These are phyloP conservation scores for Cutaneotrichosporon sp. DNA, from an alignment of 1,284 basidiomycete genomes.

Conservation along the genomic window DNA sequence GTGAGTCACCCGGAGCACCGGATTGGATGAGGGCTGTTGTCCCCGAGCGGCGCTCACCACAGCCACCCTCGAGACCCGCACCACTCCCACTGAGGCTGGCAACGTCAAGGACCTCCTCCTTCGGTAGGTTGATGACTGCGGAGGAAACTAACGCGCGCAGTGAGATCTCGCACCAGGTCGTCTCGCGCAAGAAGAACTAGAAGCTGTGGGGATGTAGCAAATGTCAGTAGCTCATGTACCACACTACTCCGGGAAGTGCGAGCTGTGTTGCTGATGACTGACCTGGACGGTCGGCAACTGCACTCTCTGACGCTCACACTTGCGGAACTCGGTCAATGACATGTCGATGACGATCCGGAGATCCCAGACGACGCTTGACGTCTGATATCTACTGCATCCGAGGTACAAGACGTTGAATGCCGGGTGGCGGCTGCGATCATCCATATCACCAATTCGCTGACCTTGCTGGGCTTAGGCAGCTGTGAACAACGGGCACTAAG, in stretches of 20 bases:
- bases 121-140: slow-evolving; percentile 14
- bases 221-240: not conserved
- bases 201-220: not conserved
- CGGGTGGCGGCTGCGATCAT: not conserved
- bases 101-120: slow-evolving; percentile 25
- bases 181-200: slow-evolving; percentile 21
- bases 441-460: not conserved
- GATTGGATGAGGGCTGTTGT: not conserved
- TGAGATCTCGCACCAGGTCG: slow-evolving; percentile 27
- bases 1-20: slow-evolving; percentile 25
- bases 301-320: not conserved
- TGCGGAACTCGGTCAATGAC: not conserved
- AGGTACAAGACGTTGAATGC: not conserved
- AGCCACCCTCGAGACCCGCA: slow-evolving; percentile 26
- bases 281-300: not conserved
- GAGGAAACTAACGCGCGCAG: slow-evolving; percentile 15
- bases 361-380: not conserved
- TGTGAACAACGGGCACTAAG: no score
- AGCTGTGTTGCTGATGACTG: not conserved
- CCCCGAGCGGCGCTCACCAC: not conserved
- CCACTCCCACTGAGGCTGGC: slow-evolving; percentile 18
- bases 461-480: no score
- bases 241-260: not conserved
- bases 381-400: not conserved
- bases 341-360: not conserved